A percentile compares a stretch with the other conserved stretches of the same genome.
These are phyloP conservation scores for Astrephomene gubernaculifera DNA, from an alignment of 139 green algal genomes.

Conservation along the genomic window DNA sequence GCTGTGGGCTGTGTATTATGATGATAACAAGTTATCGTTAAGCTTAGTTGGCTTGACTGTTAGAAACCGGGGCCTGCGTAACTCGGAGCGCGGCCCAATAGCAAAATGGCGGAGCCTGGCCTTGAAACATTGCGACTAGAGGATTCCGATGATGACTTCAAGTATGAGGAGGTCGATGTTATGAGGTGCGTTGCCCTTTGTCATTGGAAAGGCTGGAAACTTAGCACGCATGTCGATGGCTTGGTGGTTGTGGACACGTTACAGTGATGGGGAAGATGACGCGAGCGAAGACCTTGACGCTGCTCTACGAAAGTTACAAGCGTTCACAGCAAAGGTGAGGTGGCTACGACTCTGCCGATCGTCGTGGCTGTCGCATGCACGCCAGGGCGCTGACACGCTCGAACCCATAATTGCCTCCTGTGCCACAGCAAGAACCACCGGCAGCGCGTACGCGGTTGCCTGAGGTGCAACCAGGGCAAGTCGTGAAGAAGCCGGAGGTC, in stretches of 20 bases:
- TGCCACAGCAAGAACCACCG: conserved; percentile 10
- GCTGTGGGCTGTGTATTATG: not conserved
- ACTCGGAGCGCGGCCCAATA: not conserved
- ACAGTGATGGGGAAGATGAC: conserved; percentile 72
- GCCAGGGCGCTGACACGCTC: too few relatives aligned
- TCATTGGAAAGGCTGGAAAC: too few relatives aligned
- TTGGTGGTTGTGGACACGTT: too few relatives aligned
- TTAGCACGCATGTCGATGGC: too few relatives aligned
- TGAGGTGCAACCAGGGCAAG: conserved; percentile 33
- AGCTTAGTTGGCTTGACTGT: not conserved
- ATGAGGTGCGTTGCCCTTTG: conserved; percentile 54
- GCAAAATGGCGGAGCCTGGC: conserved; percentile 3
- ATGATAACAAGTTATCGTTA: not conserved
- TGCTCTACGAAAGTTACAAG: conserved; percentile 73
- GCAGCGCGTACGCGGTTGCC: not conserved
- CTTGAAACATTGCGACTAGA: conserved; percentile 42
- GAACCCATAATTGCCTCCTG: too few relatives aligned
- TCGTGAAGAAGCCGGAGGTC: conserved; percentile 74
- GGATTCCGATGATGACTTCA: conserved; percentile 84
- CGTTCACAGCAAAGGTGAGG: conserved; percentile 66
- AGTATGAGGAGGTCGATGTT: conserved; percentile 84
- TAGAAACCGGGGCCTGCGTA: not conserved
- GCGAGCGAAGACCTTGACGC: conserved; percentile 84
- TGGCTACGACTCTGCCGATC: not conserved
- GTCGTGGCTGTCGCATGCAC: too few relatives aligned